phyloP scores from a whole-genome alignment of 805 yeast species.

The Starmerella asiatica region DNA sequence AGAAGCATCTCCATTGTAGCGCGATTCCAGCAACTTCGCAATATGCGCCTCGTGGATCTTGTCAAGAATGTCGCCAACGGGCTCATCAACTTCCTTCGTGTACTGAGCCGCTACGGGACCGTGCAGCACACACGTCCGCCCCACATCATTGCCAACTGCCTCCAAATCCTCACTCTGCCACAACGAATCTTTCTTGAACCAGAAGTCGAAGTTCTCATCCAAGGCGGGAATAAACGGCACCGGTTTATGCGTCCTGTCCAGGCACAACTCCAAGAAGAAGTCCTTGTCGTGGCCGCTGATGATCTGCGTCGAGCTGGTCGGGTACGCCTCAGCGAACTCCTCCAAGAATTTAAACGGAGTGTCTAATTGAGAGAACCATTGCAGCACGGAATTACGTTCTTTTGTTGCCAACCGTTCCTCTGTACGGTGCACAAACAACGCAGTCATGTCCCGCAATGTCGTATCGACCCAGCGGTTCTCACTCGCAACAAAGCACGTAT shows the following conservation, averaged over 20 bases:
- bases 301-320: constrained; percentile 65
- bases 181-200: constrained; percentile 95
- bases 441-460: constrained; percentile 73
- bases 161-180: constrained; percentile 98
- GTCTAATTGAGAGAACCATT: constrained; percentile 51
- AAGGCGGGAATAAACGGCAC: constrained; percentile 94
- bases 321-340: constrained; percentile 51
- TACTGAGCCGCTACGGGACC: constrained; percentile 97
- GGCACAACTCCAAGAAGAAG: constrained; percentile 70
- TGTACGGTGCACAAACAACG: constrained; percentile 77
- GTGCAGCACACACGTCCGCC: constrained; percentile 96
- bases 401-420: constrained; percentile 81
- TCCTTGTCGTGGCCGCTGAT: constrained; percentile 93
- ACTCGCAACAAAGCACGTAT: constrained; percentile 69
- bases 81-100: constrained; percentile 78
- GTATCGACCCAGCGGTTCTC: constrained; percentile 78
- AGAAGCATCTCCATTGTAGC: constrained; percentile 55
- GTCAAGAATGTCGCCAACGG: constrained; percentile 82
- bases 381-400: constrained; percentile 49
- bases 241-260: constrained; percentile 83
- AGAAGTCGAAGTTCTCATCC: constrained; percentile 86
- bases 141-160: constrained; percentile 91
- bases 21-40: constrained; percentile 43
- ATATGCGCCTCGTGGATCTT: constrained; percentile 84
- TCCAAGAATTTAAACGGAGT: constrained; percentile 48